phyloP scores from a whole-genome alignment of 495 filamentous ascomycete genomes.

The Daldinia childiae region DNA sequence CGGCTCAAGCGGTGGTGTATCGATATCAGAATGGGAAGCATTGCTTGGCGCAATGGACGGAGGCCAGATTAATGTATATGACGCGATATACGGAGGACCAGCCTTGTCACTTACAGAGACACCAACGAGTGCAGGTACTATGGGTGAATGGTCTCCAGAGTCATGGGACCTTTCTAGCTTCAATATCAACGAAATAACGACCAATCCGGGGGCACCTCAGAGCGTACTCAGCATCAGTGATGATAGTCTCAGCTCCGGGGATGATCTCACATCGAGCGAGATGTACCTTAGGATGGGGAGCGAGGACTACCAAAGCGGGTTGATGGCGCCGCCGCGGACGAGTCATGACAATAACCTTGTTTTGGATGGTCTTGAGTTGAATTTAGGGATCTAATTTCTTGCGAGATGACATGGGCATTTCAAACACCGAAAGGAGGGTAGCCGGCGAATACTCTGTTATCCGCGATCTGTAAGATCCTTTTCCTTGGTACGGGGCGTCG shows the following conservation, averaged over 20 bases:
- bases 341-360: conserved; percentile 49
- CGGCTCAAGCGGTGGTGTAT: conserved; percentile 52
- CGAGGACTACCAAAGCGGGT: conserved; percentile 46
- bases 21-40: conserved; percentile 79
- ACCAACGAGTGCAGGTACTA: conserved; percentile 44
- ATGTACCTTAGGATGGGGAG: conserved; percentile 49
- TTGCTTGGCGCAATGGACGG: conserved; percentile 80
- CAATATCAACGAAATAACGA: conserved; percentile 57
- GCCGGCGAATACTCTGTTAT: neutral
- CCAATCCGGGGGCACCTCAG: conserved; percentile 60
- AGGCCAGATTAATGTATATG: conserved; percentile 81
- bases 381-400: conserved; percentile 49
- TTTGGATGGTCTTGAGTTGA: conserved; percentile 56
- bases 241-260: conserved; percentile 72
- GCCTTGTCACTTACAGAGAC: conserved; percentile 56
- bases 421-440: neutral
- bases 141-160: conserved; percentile 62
- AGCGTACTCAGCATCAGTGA: conserved; percentile 81
- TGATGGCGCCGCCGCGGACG: conserved; percentile 42
- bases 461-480: conserved; percentile 9
- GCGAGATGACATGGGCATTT: neutral
- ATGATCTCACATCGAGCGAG: conserved; percentile 53
- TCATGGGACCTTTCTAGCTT: conserved; percentile 63
- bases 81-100: conserved; percentile 81
- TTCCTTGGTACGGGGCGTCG: conserved; percentile 30